Base-by-base conservation (phyloP, 495 filamentous ascomycete species). In the Acidomyces sp. region DNA sequence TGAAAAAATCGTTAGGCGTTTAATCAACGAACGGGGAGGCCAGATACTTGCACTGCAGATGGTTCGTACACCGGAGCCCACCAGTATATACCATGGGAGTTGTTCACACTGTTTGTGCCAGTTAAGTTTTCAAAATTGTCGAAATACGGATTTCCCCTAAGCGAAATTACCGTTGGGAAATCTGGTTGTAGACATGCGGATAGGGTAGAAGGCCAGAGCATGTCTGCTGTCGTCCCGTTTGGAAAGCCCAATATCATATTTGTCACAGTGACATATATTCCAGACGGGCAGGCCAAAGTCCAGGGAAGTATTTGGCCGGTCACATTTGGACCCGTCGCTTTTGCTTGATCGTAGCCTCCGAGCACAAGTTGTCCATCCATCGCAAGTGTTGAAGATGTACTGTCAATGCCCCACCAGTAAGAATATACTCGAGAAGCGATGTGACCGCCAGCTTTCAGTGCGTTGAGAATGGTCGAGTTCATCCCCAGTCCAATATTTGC, bases 341-440 rank as follows among this genome's bases (percentile, higher is more conserved):
- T 68, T 11, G 63, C 61, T 33, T 39, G 23, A 37, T 68, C 66
- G 37, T 64, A 70, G 23, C 63, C 66, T 5, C 66, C 66, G 7
- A 69, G 52, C 9, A 68, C 60, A 10, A 65, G 27, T 4, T 31
- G 51, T 1, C 66, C 66, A 39, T 70, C 60, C 31, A 60, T 53
- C 43, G 53, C 49, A 1, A 30, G 37, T 4, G 34, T 17, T 1
- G 30, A 17, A 10, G 51, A 49, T 20, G 55, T 55, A 32, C 64
- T 62, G 34, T 53, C 56, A n/a, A 55, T 56, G 4, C 66, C 66
- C 55, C 55, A 65, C 48, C 63, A 68, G 16, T 61, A 43, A 3
- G 58, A 59, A 58, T 54, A 68, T 7, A 59, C 56, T 3, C 53
- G 45, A 0, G 62, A 64, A 2, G 55, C 43, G 29, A 69, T 66